phyloP scores from a whole-genome alignment of 2,329 filamentous ascomycete genomes.

The Alternaria gaisen region DNA sequence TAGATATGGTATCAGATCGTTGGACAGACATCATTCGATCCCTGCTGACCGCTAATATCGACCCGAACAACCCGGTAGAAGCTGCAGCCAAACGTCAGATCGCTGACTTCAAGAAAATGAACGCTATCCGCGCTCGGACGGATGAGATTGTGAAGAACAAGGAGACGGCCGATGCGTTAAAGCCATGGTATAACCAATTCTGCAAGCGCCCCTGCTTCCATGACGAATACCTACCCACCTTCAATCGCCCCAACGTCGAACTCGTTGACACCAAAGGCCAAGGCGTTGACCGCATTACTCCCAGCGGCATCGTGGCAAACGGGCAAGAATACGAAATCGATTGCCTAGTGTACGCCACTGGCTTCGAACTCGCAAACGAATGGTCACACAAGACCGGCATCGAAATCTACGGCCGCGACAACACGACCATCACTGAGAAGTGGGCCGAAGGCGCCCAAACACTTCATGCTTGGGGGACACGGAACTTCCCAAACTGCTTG shows the following conservation, averaged over 20 bases:
- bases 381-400: slow-evolving; percentile 45
- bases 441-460: slow-evolving; percentile 59
- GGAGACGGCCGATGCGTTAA: slow-evolving; percentile 61
- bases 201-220: slow-evolving; percentile 72
- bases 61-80: slow-evolving; percentile 7
- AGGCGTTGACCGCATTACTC: slow-evolving; percentile 55
- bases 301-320: slow-evolving; percentile 58
- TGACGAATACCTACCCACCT: slow-evolving; percentile 66
- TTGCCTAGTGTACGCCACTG: slow-evolving; percentile 58
- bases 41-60: slow-evolving; percentile 17
- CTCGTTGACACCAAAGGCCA: slow-evolving; percentile 68
- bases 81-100: slow-evolving; percentile 1
- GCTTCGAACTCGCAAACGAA: slow-evolving; percentile 51
- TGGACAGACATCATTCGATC: slow-evolving; percentile 54
- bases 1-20: slow-evolving; percentile 60
- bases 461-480: slow-evolving; percentile 61
- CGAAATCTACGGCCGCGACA: slow-evolving; percentile 56
- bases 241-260: slow-evolving; percentile 67
- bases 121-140: slow-evolving; percentile 58
- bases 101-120: slow-evolving; percentile 51
- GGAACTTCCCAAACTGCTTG: slow-evolving; percentile 67
- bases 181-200: slow-evolving; percentile 68
- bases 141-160: slow-evolving; percentile 63
- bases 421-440: slow-evolving; percentile 57
- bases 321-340: slow-evolving; percentile 61